Percentiles rank a stretch among this genome's conserved stretches.
Evolutionary conservation across 495 filamentous ascomycete genomes (phyloP).

Genomic region (Neurospora tetrasperma): DNA sequence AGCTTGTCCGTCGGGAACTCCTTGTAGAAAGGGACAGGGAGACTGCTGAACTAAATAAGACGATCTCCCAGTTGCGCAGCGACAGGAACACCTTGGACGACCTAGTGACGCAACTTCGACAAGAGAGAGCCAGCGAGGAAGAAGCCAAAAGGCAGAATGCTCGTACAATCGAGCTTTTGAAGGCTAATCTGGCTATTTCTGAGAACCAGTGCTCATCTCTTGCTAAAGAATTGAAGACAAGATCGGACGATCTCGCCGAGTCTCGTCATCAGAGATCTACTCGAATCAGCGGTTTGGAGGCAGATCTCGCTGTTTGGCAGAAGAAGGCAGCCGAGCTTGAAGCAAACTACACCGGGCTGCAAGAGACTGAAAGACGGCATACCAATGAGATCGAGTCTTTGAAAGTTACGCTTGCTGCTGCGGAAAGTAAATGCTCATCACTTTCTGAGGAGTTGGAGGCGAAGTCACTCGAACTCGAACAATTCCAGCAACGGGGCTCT

Average conservation of each 20-base stretch:
- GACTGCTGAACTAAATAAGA: background rate
- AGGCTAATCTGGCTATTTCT: conserved; percentile 1
- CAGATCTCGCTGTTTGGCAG: conserved; percentile 2
- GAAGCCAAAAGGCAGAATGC: conserved; percentile 4
- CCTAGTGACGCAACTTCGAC: conserved; percentile 2
- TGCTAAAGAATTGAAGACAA: background rate
- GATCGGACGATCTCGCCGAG: background rate
- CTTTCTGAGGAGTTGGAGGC: background rate
- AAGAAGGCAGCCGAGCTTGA: conserved; percentile 1
- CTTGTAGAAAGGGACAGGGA: conserved; percentile 8
- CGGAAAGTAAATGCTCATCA: background rate
- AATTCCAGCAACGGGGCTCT: background rate
- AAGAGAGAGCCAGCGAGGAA: conserved; percentile 3
- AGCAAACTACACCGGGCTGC: background rate
- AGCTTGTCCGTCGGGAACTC: conserved; percentile 4
- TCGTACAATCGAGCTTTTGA: conserved; percentile 6
- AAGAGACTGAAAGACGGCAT: background rate
- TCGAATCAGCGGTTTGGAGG: background rate
- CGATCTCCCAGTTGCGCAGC: conserved; percentile 2
- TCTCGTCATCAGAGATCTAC: background rate
- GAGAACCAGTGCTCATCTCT: background rate
- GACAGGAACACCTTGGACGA: background rate
- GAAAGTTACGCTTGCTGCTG: background rate
- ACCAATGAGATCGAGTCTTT: background rate
- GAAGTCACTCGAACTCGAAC: background rate